phyloP scores from a whole-genome alignment of 2,329 filamentous ascomycete genomes.

The Ophiocordyceps robertsii region DNA sequence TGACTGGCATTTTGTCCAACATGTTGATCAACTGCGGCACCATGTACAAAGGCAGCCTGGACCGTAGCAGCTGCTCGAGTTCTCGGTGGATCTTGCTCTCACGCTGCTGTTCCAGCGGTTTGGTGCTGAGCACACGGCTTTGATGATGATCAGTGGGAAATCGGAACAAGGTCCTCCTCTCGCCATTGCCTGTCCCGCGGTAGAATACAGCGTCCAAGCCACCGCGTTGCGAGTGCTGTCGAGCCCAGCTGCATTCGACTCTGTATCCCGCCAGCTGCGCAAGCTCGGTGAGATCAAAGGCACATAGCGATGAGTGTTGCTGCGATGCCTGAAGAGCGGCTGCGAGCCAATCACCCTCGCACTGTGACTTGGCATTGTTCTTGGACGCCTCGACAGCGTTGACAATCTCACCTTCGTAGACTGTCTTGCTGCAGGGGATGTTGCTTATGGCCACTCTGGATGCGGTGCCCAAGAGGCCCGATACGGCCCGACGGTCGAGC shows the following conservation, averaged over 20 bases:
- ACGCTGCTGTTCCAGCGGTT: background rate
- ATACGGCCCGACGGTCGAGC: background rate
- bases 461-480: background rate
- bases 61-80: background rate
- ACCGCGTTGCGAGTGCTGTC: background rate
- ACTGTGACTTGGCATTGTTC: background rate
- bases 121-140: background rate
- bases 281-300: background rate
- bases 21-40: background rate
- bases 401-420: background rate
- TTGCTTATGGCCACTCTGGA: background rate
- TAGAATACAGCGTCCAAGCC: background rate
- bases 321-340: background rate
- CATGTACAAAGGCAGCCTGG: background rate
- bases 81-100: background rate
- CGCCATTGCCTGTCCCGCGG: background rate
- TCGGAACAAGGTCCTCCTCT: background rate
- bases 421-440: background rate
- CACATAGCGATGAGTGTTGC: background rate
- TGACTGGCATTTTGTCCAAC: background rate
- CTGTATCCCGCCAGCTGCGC: background rate
- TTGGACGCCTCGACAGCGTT: background rate
- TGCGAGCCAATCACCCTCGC: background rate
- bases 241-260: background rate
- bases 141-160: background rate